Conservation (phyloP, 768 basidiomycete genomes). For the Rhodosporidiobolus odoratus region DNA sequence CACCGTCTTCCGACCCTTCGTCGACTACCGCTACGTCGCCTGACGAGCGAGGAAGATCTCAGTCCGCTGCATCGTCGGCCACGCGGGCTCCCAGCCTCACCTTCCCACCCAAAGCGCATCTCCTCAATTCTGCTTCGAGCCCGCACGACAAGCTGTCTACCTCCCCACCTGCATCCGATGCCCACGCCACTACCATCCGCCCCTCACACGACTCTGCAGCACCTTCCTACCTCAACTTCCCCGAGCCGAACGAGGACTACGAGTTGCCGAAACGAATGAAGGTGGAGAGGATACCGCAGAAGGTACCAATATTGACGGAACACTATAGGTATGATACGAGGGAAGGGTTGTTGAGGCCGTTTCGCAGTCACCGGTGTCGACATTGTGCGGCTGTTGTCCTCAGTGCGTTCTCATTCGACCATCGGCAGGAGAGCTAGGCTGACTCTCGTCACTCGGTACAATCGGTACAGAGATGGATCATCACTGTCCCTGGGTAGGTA, state of each 20-base stretch:
- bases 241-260: slow-evolving; percentile 28
- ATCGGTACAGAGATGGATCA: slow-evolving; percentile 36
- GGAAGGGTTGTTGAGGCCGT: slow-evolving; percentile 33
- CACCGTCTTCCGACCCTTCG: too few species aligned
- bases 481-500: slow-evolving; percentile 34
- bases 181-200: background rate
- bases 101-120: slow-evolving; percentile 5
- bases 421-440: background rate
- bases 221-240: slow-evolving; percentile 26
- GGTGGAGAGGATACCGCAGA: slow-evolving; percentile 27
- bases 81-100: background rate
- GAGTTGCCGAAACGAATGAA: slow-evolving; percentile 1
- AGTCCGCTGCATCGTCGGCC: background rate
- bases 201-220: slow-evolving; percentile 1
- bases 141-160: background rate
- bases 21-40: background rate
- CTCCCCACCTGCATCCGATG: background rate
- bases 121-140: background rate
- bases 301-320: slow-evolving; percentile 19
- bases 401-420: slow-evolving; percentile 5
- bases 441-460: background rate
- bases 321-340: slow-evolving; percentile 32
- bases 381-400: slow-evolving; percentile 33
- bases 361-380: slow-evolving; percentile 29
- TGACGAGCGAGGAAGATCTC: background rate